Evolutionary conservation across 2,329 filamentous ascomycete genomes (phyloP), one percentile per base, ranked within the genome.

Genomic region (Colletotrichum shisoi): DNA sequence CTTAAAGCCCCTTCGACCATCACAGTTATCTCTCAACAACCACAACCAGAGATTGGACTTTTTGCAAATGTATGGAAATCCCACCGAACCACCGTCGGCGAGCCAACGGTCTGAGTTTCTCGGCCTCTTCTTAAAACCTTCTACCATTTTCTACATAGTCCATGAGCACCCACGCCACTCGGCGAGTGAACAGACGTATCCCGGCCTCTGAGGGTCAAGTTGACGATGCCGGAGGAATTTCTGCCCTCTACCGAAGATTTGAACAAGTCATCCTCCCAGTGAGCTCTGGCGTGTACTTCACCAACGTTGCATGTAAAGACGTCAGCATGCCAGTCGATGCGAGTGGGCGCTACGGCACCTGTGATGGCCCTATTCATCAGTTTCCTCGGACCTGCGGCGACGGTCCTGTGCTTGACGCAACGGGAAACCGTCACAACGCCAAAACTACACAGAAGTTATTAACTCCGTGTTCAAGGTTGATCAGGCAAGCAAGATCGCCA

Each of bases 241-340:
- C 52, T 64, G 15, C 65, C 65, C 15, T 68, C 52, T 48, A 59
- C 59, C 34, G 61, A 57, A 34, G 75, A 77, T 68, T 76, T 75
- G 37, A 73, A 76, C 62, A 19, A 48, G 24, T 21, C 34, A 24
- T 39, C 24, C 15, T 34, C 31, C 7, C 31, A 34, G 8, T 34
- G 2, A 48, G 46, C 42, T 15, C 24, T 8, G 70, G 68, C 12
- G 69, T 77, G 7, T 77, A 74, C 73, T 77, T 76, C 71, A 77
- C 74, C 48, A 77, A 76, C 69, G 76, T 76, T 62, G 76, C 76
- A 70, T 72, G 72, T 69, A 77, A 78, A 71, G 74, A 71, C 52
- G 75, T 77, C 71, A 73, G 77, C 72, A 74, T 73, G 68, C 62
- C 77, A 11, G 71, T 68, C 17, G 57, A 65, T 27, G 45, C 44